Evolutionary conservation across 176 grass and related monocot genomes (phyloP).

Genomic region (Lolium multiflorum): DNA sequence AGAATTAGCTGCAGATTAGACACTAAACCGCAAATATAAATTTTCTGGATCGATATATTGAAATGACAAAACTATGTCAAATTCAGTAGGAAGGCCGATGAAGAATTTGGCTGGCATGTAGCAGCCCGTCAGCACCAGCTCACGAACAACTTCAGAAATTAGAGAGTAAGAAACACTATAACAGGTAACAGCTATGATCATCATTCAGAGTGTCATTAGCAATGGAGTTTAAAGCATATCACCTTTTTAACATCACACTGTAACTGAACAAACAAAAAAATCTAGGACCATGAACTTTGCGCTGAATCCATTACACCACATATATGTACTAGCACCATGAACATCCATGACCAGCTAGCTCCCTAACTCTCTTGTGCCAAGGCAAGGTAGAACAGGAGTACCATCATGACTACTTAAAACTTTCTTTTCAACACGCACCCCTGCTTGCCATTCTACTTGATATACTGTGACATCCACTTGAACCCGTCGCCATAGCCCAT

Average conservation of each 20-base stretch:
- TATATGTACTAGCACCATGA: constrained; percentile 47
- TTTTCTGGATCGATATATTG: not conserved
- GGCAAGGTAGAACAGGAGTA: constrained; percentile 40
- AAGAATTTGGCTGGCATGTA: not conserved
- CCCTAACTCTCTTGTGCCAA: constrained; percentile 20
- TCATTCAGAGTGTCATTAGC: not conserved
- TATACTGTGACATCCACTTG: constrained; percentile 90
- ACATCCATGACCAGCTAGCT: constrained; percentile 33
- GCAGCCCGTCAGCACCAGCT: not conserved
- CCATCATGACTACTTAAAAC: not conserved
- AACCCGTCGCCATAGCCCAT: constrained; percentile 89
- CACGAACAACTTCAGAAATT: not conserved
- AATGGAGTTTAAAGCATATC: not conserved
- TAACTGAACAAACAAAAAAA: not conserved
- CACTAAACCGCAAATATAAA: not conserved
- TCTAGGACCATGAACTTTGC: constrained; percentile 34
- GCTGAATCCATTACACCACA: constrained; percentile 35
- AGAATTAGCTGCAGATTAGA: not conserved
- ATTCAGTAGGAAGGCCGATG: not conserved
- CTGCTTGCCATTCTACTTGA: constrained; percentile 47
- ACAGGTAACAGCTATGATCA: not conserved
- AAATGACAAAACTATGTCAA: not conserved
- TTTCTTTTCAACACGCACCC: not conserved
- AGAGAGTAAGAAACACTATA: not conserved
- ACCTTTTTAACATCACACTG: constrained; percentile 8